Base-by-base conservation (phyloP, 768 basidiomycete species). In the Leccinellum rugosiceps region DNA sequence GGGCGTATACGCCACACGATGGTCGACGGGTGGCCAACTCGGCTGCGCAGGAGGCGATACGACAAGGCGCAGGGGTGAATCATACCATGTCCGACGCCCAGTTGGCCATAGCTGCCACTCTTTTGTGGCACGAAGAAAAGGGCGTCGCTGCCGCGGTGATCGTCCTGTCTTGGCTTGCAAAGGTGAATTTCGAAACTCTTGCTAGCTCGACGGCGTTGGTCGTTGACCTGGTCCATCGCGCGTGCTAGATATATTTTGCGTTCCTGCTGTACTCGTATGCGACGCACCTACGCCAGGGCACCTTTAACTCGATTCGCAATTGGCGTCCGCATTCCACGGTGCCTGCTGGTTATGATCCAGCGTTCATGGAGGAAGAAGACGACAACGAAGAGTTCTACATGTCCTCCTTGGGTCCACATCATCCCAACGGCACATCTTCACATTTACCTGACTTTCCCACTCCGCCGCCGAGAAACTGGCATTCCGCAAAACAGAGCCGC, bases 201-300 rank as follows among this genome's bases (percentile, higher is more conserved):
- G 15, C 45, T 17, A 11, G 31, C 31, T 43, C 41, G 52, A 25
- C 52, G 32, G 21, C 49, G n/a, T 23, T 25, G 35, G 14, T 44
- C 32, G n/a, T 35, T 47, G 47, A 60, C 32, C 6, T 58, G 35
- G 31, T 17, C 63, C 48, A 43, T 35, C 49, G 46, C 56, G 30
- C 35, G 15, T 19, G 44, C n/a, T 56, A 98, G 96, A 78, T 96
- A 55, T 99, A 97, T 77, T 94, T 99, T 72, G 88, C 89, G 45
- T 75, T 90, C 43, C 74, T 94, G 55, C 76, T 98, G 30, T 99
- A 98, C 74, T 98, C 96, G 14, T 98, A 91, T 71, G 94, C 94
- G 3, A 78, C 84, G 2, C 97, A 98, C 72, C 86, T 98, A 53
- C 90, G 94, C 46, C 88, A 88, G 65, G 92, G 94, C 47, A 90